Evolutionary conservation across 2,329 filamentous ascomycete species (phyloP), one percentile per base, ranked within the genome.

Genomic region (Curvularia hawaiiensis): DNA sequence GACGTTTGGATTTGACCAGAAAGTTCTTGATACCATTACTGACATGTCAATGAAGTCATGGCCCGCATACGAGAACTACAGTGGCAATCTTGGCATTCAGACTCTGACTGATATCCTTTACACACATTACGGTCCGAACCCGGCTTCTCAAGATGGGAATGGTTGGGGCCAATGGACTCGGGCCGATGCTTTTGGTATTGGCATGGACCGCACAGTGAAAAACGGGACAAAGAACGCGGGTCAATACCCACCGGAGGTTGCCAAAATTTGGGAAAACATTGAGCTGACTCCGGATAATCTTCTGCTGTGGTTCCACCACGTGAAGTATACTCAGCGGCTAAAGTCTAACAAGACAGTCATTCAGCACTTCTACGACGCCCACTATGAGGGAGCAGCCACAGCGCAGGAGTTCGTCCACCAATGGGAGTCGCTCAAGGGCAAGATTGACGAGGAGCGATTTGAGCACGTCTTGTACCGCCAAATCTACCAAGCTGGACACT

Each of bases 241-340:
- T 0, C 87, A 90, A 65, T 91, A 91, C 66, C 87, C 88, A 0
- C 63, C 80, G 0, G 84, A 88, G 58, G 72, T 91, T 0, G 84
- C 85, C 0, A 70, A 77, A 3, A 72, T 78, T 65, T 91, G 83
- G 68, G 88, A 91, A 63, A 75, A 82, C 43, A 77, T 86, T 18
- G 80, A 83, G 14, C 87, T 84, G 0, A 90, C 88, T 0, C 88
- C 88, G 0, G 88, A 90, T 59, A 79, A 90, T 22, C 77, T 91
- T 1, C 73, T 91, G 2, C 78, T 91, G 2, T 91, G 88, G 88
- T 91, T 91, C 75, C 89, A 91, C 71, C 89, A 91, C 67, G 86
- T 91, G 0, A 82, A 83, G 3, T 91, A 89, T 69, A 89, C 85
- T 0, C 84, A 89, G 39, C 73, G 71, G 7, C 80, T 91, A 1